These are phyloP conservation scores for Acephala macrosclerotiorum DNA, from an alignment of 2,329 filamentous ascomycete species.

Conservation along the genomic window DNA sequence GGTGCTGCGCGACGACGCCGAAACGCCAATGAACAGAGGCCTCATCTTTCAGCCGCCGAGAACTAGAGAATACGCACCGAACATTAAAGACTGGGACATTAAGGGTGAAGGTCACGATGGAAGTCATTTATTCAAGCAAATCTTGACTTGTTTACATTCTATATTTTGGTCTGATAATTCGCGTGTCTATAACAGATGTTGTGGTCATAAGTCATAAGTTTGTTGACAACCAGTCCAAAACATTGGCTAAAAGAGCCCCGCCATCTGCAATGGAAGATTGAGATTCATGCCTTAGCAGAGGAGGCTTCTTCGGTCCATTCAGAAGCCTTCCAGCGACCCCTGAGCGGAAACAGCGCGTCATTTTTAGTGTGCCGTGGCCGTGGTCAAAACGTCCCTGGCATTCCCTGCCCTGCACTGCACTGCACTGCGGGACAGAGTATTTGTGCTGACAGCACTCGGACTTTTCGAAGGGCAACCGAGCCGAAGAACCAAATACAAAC, in stretches of 20 bases:
- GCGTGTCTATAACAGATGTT: background rate
- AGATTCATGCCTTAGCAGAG: background rate
- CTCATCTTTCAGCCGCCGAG: background rate
- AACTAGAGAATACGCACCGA: too few relatives aligned
- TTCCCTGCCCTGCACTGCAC: background rate
- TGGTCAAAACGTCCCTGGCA: background rate
- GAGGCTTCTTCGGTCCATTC: background rate
- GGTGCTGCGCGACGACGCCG: background rate
- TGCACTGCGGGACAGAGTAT: background rate
- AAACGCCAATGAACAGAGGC: background rate
- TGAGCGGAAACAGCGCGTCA: background rate
- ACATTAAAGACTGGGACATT: background rate
- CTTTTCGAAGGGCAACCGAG: background rate
- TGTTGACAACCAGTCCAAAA: background rate
- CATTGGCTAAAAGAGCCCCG: background rate
- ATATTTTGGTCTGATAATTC: constrained; percentile 5
- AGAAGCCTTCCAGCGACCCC: background rate
- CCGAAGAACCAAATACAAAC: background rate
- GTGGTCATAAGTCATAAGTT: background rate
- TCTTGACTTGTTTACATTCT: constrained; percentile 6
- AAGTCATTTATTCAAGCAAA: background rate
- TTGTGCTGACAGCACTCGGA: background rate
- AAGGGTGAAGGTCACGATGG: background rate
- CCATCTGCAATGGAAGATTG: background rate
- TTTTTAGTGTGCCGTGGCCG: background rate